Conservation (phyloP, 2,329 filamentous ascomycete genomes). For the Pseudogymnoascus verrucosus region DNA sequence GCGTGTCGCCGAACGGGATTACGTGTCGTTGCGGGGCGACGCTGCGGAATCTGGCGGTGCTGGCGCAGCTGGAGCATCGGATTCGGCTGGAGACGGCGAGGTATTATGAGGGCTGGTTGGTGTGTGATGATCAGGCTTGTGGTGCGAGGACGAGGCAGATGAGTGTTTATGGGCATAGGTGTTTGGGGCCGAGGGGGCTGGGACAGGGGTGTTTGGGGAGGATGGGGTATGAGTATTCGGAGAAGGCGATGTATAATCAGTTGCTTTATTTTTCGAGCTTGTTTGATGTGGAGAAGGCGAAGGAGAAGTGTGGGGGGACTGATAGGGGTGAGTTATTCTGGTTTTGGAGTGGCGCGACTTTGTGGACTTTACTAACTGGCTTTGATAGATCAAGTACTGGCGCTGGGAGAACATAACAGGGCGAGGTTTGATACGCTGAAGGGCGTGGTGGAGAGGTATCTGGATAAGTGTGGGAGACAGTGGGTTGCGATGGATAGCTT, state of each 20-base stretch:
- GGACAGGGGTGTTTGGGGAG: constrained; percentile 76
- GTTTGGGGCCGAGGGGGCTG: constrained; percentile 77
- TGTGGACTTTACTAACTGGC: no score
- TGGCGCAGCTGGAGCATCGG: constrained; percentile 80
- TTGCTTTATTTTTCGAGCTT: constrained; percentile 76
- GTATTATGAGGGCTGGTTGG: constrained; percentile 89
- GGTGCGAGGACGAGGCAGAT: constrained; percentile 83
- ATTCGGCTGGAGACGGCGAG: constrained; percentile 68
- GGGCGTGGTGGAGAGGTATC: constrained; percentile 69
- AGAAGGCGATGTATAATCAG: constrained; percentile 93
- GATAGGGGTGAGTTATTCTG: constrained; percentile 31
- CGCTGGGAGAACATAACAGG: constrained; percentile 75
- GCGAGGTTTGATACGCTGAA: constrained; percentile 68
- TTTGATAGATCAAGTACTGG: constrained; percentile 42
- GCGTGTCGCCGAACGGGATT: constrained; percentile 67
- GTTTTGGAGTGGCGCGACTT: no score
- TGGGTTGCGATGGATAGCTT: constrained; percentile 92
- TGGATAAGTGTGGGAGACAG: constrained; percentile 82
- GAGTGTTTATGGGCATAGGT: constrained; percentile 84
- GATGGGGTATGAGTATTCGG: constrained; percentile 81
- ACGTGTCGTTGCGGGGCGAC: constrained; percentile 63
- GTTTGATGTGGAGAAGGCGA: constrained; percentile 84
- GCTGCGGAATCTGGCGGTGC: constrained; percentile 62
- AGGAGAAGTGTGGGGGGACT: constrained; percentile 40
- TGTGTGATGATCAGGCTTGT: constrained; percentile 84